Conservation (phyloP, 75 land plant genomes). For the Gnetum montanum region DNA sequence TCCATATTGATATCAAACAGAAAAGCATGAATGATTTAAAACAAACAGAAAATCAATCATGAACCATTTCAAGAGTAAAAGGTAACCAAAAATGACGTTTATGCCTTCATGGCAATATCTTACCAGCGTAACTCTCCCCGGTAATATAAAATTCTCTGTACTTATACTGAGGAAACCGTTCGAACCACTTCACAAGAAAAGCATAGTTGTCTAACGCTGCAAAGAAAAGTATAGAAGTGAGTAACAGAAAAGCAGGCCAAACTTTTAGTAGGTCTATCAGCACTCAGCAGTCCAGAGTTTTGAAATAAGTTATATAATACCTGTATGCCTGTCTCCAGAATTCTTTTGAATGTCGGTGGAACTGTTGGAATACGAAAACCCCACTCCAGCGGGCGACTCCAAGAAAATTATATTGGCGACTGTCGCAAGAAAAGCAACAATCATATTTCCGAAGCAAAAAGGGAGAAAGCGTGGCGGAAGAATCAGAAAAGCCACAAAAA, state of each 20-base stretch:
- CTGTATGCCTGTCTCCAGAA: slow-evolving; percentile 8
- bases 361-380: slow-evolving; percentile 21
- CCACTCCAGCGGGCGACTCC: slow-evolving; percentile 29
- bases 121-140: slow-evolving; percentile 82
- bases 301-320: slow-evolving; percentile 1
- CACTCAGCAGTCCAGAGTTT: too few species aligned
- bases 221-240: neutral
- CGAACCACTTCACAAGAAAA: slow-evolving; percentile 61
- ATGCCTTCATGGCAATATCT: slow-evolving; percentile 21
- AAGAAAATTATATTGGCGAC: slow-evolving; percentile 28
- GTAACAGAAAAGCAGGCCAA: neutral
- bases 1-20: too few species aligned
- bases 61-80: too few species aligned
- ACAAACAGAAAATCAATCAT: too few species aligned
- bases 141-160: slow-evolving; percentile 53
- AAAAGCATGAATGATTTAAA: too few species aligned
- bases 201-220: neutral
- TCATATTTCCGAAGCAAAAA: neutral
- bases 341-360: slow-evolving; percentile 4
- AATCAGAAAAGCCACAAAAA: neutral
- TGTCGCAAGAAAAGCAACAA: slow-evolving; percentile 1
- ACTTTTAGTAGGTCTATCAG: too few species aligned
- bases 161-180: slow-evolving; percentile 53
- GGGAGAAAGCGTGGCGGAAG: neutral
- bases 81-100: too few species aligned